Base-by-base conservation (phyloP, 441 rosid species). In the Erodium moschatum region DNA sequence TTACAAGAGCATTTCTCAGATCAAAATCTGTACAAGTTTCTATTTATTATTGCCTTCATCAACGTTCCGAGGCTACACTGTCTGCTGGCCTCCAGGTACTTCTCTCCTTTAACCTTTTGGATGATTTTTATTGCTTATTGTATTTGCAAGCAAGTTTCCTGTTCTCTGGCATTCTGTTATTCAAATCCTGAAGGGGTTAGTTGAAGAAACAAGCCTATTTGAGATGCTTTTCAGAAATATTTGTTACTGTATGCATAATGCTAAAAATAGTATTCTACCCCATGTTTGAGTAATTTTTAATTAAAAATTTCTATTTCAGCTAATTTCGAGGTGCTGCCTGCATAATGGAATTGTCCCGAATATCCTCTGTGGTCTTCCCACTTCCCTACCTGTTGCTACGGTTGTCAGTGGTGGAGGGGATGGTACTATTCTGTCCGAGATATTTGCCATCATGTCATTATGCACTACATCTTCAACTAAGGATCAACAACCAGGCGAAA, bases 371-470 rank as follows among this genome's bases (percentile, higher is more conserved):
- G 99, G 97, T 69, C 81, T 94, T 73, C 96, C 97, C 73, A 90
- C 82, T 77, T 87, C 99, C 76, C 85, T 89, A 35, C 96, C 97
- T 65, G 87, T 81, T 67, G 82, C 92, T 60, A 89, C 96, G 18
- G 74, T 88, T 69, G 90, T 91, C 76, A 90, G 97, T 76, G 97
- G 99, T 9, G 97, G 99, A 76, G 97, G 83, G 62, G 97, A 94
- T 72, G 90, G 92, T 74, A 94, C 97, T 18, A 81, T 91, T 77
- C 74, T 88, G 68, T 86, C 96, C 6, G 97, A 90, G 78, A 83
- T 90, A 74, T 91, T 89, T 74, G 82, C 87, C 67, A 67, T 91
- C 73, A 76, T 94, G 69, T 85, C 89, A 31, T 74, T 78, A 12
- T 85, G 90, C 68, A 67, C 86, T 70, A 76, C 86, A 67, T 81